A percentile compares a stretch with the other conserved stretches of the same genome.
These are phyloP conservation scores for Cryptococcus sp. DNA, from an alignment of 1,284 basidiomycete genomes.

Conservation along the genomic window DNA sequence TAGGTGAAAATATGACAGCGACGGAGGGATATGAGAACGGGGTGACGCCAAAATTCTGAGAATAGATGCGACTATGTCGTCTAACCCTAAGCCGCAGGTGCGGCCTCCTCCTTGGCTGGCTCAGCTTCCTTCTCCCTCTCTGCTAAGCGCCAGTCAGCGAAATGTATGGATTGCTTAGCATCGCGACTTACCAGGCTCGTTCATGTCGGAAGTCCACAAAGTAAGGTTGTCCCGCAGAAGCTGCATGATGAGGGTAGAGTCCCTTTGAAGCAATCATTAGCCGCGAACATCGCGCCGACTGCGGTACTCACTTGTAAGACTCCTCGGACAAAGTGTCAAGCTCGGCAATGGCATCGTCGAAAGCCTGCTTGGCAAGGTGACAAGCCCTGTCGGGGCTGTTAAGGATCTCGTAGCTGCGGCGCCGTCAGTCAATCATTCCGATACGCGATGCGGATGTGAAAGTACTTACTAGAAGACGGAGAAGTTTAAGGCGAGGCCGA, in stretches of 20 bases:
- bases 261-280: conserved; percentile 46
- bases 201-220: conserved; percentile 96
- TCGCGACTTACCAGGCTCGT: conserved; percentile 40
- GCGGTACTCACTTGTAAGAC: conserved; percentile 79
- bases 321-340: conserved; percentile 99
- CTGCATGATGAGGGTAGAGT: conserved; percentile 99
- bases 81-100: conserved; percentile 35
- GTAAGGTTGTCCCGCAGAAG: conserved; percentile 97
- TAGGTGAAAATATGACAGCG: conserved; percentile 1
- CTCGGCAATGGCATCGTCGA: conserved; percentile 99
- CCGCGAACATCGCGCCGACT: background rate
- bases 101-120: conserved; percentile 45
- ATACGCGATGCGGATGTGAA: background rate
- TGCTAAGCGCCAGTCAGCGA: conserved; percentile 6
- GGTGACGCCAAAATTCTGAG: conserved; percentile 3
- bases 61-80: background rate
- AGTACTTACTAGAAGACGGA: conserved; percentile 83
- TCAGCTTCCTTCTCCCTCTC: conserved; percentile 46
- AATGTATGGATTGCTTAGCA: background rate
- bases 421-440: conserved; percentile 1
- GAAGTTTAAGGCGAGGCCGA: conserved; percentile 99
- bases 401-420: conserved; percentile 88
- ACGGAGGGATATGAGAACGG: background rate
- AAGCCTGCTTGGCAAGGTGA: conserved; percentile 99
- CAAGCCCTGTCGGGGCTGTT: conserved; percentile 97